Base-by-base conservation (phyloP, 768 basidiomycete species). In the Gloeostereum incarnatum region DNA sequence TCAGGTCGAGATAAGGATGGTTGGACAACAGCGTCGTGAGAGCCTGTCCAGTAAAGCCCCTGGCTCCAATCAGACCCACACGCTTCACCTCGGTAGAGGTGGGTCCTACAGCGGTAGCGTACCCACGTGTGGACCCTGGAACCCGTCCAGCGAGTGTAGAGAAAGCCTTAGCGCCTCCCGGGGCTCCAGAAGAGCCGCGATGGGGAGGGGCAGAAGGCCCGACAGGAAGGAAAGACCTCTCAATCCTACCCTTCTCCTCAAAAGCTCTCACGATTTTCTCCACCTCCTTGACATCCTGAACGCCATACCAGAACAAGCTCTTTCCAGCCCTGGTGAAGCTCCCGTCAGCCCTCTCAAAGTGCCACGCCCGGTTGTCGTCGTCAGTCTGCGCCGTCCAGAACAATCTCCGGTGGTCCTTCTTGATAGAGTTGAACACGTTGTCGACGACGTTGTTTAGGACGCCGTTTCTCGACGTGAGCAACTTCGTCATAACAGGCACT, bases 311-410 rank as follows among this genome's bases (percentile, higher is more conserved):
- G 74, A 96, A 98, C 53, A 99, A 61, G 52, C 81, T 92, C 61
- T 80, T 80, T 14, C 94, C 93, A 13, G 88, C 88, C 26, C 96
- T 73, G 13, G 92, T 94, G 67, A 99, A 99, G 60, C 87, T 90
- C 1, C 96, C 96, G 49, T 98, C 93, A 0, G 96, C 91, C 39
- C 92, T 80, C 66, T 99, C 94, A 51, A 97, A 99, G 64, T 99
- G 94, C 96, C 96, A 99, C 3, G 83, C 75, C 27, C 93, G 79
- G 61, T 96, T 93, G 63, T 98, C 94, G 56, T 98, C 94, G 47
- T 97, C 92, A 3, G 81, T 81, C 48, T 83, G 85, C 0, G 90
- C 83, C n/a, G 93, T 97, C 96, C 96, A 98, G 72, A 99, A 96
- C 27, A 99, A 73, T 42, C 77, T 75, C 45, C 81, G 76, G 61